Conservation (phyloP, 2,329 filamentous ascomycete species). For the Hymenoscyphus albidus region DNA sequence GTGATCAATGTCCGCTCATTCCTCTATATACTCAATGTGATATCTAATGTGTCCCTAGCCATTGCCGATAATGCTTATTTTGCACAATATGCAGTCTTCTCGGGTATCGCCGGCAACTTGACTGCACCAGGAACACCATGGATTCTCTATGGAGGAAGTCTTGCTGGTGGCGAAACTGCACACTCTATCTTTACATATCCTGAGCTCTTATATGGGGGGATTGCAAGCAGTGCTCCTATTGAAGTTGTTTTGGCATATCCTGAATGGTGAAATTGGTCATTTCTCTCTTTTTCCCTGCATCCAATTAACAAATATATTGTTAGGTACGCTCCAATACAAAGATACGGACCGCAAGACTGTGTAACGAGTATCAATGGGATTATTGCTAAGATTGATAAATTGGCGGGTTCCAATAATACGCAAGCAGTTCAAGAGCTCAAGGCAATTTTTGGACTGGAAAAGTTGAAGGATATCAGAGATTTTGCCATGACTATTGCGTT, state of each 20-base stretch:
- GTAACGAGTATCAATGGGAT: constrained; percentile 46
- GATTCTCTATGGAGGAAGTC: constrained; percentile 43
- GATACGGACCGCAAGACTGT: constrained; percentile 47
- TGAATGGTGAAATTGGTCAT: constrained; percentile 38
- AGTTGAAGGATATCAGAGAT: constrained; percentile 43
- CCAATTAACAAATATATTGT: not conserved
- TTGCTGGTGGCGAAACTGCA: constrained; percentile 43
- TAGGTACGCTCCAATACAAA: constrained; percentile 44
- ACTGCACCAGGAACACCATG: constrained; percentile 44
- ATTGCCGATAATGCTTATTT: constrained; percentile 52
- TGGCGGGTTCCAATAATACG: constrained; percentile 42
- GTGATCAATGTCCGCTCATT: constrained; percentile 41
- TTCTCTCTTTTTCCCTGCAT: not conserved
- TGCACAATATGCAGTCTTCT: constrained; percentile 44
- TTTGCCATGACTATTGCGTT: constrained; percentile 47
- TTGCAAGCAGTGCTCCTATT: constrained; percentile 44
- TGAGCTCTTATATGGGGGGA: constrained; percentile 45
- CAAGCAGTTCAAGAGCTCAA: constrained; percentile 44
- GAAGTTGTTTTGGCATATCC: constrained; percentile 43
- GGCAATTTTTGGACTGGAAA: constrained; percentile 44
- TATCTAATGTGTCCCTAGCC: constrained; percentile 23
- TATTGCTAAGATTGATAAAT: constrained; percentile 46
- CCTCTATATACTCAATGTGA: not conserved
- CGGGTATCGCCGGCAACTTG: constrained; percentile 41
- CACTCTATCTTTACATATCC: constrained; percentile 44